Conservation (phyloP, 2,329 filamentous ascomycete species). For the Cordyceps tenuipes region DNA sequence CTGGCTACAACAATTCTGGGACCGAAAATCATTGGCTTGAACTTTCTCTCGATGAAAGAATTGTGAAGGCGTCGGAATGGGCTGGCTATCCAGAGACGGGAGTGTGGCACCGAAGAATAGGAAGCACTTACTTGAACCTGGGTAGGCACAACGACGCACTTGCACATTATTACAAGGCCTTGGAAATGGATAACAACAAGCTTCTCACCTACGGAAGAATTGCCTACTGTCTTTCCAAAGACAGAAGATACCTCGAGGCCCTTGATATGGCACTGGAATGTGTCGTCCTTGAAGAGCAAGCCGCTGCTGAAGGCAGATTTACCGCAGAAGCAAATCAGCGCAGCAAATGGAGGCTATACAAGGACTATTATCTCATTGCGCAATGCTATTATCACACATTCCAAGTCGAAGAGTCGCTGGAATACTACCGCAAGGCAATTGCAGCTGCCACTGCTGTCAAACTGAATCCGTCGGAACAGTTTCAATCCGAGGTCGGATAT, state of each 20-base stretch:
- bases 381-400: constrained; percentile 27
- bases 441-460: constrained; percentile 19
- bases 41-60: constrained; percentile 25
- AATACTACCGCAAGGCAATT: constrained; percentile 31
- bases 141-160: constrained; percentile 28
- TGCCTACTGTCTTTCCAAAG: constrained; percentile 30
- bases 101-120: constrained; percentile 31
- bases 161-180: constrained; percentile 27
- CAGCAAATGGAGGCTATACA: constrained; percentile 32
- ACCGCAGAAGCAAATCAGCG: constrained; percentile 19
- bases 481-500: constrained; percentile 30
- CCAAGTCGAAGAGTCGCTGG: constrained; percentile 24
- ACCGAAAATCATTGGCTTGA: constrained; percentile 29
- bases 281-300: constrained; percentile 26
- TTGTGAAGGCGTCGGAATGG: constrained; percentile 30
- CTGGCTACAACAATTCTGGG: constrained; percentile 29
- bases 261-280: constrained; percentile 29
- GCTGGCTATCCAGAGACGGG: constrained; percentile 26
- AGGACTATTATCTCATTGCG: constrained; percentile 31
- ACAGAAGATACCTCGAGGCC: constrained; percentile 28
- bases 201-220: constrained; percentile 33
- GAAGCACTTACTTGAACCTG: constrained; percentile 32
- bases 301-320: constrained; percentile 19
- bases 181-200: constrained; percentile 29
- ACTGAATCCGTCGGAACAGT: constrained; percentile 24